Base-by-base conservation (phyloP, 768 basidiomycete species). In the Inosperma sp. region DNA sequence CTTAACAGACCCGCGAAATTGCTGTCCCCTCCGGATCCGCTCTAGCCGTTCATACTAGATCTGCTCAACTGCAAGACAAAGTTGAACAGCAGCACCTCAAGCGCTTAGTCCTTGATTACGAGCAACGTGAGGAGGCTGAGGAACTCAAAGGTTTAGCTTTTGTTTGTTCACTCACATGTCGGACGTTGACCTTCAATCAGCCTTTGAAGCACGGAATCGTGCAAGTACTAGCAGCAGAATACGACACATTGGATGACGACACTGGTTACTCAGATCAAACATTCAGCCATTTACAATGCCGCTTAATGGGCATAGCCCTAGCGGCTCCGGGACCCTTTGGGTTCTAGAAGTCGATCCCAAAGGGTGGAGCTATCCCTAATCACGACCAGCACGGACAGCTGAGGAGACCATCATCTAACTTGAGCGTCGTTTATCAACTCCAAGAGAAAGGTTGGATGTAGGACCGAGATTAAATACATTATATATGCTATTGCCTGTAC, bases 1-100 rank as follows among this genome's bases (percentile, higher is more conserved):
- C 37, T 13, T 2, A 22, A 23, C 53, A 96, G 93, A 77, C 79
- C 17, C 88, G 90, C n/a, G 83, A 90, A 62, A 76, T 99, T 37
- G 85, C 91, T 40, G 83, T 99, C 35, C 96, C 96, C 8, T 73
- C 89, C 7, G 85, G 82, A 57, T 92, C 95, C 7, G 76, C 92
- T 2, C 75, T 99, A 25, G 96, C 95, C 1, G 77, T 93, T 43
- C 92, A 96, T 60, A 94, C 93, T 2, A 83, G 86, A 25, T 82
- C 88, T 2, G 91, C 96, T 35, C 96, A 97, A 62, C 72, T 90
- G 55, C 93, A 93, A 64, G 93, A 94, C 68, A 90, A 86, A 68
- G 92, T 90, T 6, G 96, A 99, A 64, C 95, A 98, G 59, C 93
- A 98, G 66, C 91, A 97, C 54, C 72, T 99, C 58, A 99, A 99